Percentiles rank a stretch among this genome's conserved stretches.
These are phyloP conservation scores for Hirsutella thompsonii DNA, from an alignment of 2,329 filamentous ascomycete species.

Conservation along the genomic window DNA sequence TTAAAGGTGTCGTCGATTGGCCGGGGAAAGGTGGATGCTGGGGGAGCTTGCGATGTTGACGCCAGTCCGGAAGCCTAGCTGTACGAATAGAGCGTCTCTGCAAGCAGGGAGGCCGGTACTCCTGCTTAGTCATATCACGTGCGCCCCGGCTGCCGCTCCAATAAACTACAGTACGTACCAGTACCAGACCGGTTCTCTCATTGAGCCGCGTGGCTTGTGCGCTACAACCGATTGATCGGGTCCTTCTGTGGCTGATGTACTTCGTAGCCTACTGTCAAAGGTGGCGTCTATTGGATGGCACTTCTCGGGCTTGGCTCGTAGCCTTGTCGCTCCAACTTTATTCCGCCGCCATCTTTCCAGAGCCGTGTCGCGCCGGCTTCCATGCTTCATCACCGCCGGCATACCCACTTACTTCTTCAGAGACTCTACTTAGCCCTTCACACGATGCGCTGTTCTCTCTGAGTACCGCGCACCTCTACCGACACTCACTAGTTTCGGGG, in stretches of 20 bases:
- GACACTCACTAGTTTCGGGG: not conserved
- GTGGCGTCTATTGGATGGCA: too few species aligned
- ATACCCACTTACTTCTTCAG: not conserved
- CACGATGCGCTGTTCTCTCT: not conserved
- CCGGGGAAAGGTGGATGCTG: not conserved
- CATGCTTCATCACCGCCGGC: slow-evolving; percentile 3
- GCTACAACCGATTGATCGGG: not conserved
- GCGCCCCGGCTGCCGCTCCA: not conserved
- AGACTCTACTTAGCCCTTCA: not conserved
- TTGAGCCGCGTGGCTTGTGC: not conserved
- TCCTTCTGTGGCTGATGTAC: not conserved
- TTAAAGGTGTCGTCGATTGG: not conserved
- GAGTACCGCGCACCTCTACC: not conserved
- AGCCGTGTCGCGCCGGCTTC: slow-evolving; percentile 7
- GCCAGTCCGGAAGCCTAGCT: slow-evolving; percentile 2
- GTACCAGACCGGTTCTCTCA: too few species aligned
- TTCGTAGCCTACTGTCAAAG: too few species aligned
- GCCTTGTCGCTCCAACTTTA: slow-evolving; percentile 15
- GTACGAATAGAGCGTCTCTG: not conserved
- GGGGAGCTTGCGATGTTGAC: slow-evolving; percentile 2
- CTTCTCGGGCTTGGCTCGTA: not conserved
- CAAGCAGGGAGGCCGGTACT: not conserved
- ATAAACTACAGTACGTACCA: too few species aligned
- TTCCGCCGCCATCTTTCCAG: slow-evolving; percentile 11
- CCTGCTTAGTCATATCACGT: not conserved